Base-by-base conservation (phyloP, 1,139 yeast genomes). In the Taphrina pruni region DNA sequence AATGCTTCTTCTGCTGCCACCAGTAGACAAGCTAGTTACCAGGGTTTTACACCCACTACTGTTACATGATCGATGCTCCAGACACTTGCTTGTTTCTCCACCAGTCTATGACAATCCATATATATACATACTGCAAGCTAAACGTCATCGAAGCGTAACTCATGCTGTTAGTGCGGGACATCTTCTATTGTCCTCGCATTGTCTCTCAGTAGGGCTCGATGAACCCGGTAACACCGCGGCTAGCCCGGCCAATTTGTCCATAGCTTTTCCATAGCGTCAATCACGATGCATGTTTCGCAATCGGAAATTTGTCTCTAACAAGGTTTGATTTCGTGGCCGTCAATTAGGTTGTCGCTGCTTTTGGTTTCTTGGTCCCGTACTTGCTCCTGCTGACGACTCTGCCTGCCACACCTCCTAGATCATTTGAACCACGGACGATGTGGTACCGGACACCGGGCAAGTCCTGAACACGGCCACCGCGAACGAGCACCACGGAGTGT, bases 391-490 rank as follows among this genome's bases (percentile, higher is more conserved):
- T 88, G 9, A 95, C 88, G 70, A 88, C 85, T 80, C 98, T 86
- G 77, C 92, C 92, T 62, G 96, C 97, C 60, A 95, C 99, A 65
- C 98, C 98, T 64, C 93, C 90, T 78, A 94, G 84, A 82, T 94
- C 99, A 77, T 87, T 87, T 17, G 93, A 91, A 60, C 99, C 99
- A 81, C 99, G 87, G 39, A 94, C 90, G 76, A 92, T 84, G 79
- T 90, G 94, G 79, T 95, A 94, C 78, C 92, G 93, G 61, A 94
- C 97, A 84, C 99, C 99, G 32, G 99, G 99, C 76, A 94, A 84
- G 87, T 95, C 99, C 78, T 93, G 97, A 66, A 92, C 92, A 84
- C 97, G 87, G 20, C 99, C 99, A 36, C 99, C 99, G 79, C 99
- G 86, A 1, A 95, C 96, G 70, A 88, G 86, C 1, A 95, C 98